Percentiles rank a stretch among this genome's conserved stretches.
These are phyloP conservation scores for Dryas drummondii DNA, from an alignment of 306 rosid genomes.

Conservation along the genomic window DNA sequence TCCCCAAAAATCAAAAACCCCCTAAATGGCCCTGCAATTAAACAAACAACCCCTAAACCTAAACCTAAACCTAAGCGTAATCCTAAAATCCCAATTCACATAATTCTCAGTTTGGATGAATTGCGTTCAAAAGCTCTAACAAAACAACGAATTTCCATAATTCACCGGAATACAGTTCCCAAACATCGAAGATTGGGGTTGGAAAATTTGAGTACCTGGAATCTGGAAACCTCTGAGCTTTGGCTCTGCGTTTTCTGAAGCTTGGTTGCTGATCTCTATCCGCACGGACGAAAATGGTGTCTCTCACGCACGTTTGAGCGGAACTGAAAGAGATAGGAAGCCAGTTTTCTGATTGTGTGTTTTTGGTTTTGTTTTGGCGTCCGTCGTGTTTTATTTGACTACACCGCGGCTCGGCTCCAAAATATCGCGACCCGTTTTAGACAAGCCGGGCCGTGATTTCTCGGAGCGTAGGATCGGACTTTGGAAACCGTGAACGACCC, in stretches of 20 bases:
- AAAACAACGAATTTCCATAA: neutral
- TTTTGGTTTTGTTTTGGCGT: constrained; percentile 31
- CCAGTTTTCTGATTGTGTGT: neutral
- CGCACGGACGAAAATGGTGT: constrained; percentile 10
- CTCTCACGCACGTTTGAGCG: constrained; percentile 14
- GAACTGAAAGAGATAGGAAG: constrained; percentile 26
- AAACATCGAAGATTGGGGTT: constrained; percentile 7
- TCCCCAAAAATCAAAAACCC: constrained; percentile 8
- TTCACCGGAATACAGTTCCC: neutral
- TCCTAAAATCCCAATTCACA: constrained; percentile 11
- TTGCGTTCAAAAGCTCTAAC: neutral
- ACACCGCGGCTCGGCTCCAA: neutral
- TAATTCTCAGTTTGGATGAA: neutral
- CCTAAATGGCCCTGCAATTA: neutral
- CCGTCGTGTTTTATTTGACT: constrained; percentile 16
- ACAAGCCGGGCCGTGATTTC: constrained; percentile 14
- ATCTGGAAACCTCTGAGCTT: neutral
- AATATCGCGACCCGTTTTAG: neutral
- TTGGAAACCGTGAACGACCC: too few species aligned
- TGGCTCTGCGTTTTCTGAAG: too few species aligned
- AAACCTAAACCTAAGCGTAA: constrained; percentile 21
- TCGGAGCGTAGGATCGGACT: neutral
- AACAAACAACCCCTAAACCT: constrained; percentile 17
- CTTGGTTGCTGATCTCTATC: constrained; percentile 2
- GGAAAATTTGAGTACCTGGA: constrained; percentile 20